Evolutionary conservation across 2,329 filamentous ascomycete species (phyloP).

Genomic region (Venturia carpophila): DNA sequence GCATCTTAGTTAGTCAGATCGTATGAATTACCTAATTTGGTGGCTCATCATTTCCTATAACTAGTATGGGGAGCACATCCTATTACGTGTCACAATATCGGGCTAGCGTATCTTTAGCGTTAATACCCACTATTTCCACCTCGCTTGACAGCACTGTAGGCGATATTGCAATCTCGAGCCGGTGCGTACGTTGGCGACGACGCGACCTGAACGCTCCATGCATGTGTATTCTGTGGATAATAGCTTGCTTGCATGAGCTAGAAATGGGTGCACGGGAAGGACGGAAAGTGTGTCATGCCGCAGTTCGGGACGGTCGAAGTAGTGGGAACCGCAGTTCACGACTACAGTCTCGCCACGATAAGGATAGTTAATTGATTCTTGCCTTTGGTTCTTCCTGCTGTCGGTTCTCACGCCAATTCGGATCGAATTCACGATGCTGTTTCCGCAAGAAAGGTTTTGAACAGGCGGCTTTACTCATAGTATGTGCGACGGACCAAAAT

Average conservation of each 20-base stretch:
- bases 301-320: neutral
- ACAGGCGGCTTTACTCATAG: neutral
- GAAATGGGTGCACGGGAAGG: neutral
- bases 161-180: slow-evolving; percentile 11
- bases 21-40: too few species aligned
- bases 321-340: neutral
- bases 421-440: neutral
- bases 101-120: too few species aligned
- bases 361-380: too few species aligned
- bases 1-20: too few species aligned
- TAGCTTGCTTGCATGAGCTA: slow-evolving; percentile 8
- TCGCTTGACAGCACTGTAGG: too few species aligned
- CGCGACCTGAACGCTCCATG: neutral
- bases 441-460: neutral
- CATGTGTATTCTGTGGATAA: neutral
- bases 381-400: neutral
- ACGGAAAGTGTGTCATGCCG: slow-evolving; percentile 4
- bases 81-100: too few species aligned
- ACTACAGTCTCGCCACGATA: too few species aligned
- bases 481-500: too few species aligned
- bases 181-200: neutral
- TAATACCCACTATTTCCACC: too few species aligned
- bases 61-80: too few species aligned
- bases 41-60: too few species aligned
- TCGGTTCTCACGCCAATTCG: neutral